Base-by-base conservation (phyloP, 2,329 filamentous ascomycete species). In the Venturia asperata region DNA sequence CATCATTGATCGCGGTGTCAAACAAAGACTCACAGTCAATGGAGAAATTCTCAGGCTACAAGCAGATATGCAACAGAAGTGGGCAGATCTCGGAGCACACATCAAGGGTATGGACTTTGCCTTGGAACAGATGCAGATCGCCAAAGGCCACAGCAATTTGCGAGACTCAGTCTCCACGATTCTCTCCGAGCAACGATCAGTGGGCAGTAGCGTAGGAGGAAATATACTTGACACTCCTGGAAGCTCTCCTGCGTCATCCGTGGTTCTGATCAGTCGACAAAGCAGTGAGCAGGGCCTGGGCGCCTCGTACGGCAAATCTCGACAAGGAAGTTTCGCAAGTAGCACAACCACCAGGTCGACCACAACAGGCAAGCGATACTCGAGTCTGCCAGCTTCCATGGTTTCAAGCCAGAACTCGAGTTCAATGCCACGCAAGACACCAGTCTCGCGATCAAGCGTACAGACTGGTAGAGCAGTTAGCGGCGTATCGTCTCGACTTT, bases 1-100 rank as follows among this genome's bases (percentile, higher is more conserved):
- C 47, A 95, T 97, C 73, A 97, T 97, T 62, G 91, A 97, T 70
- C 93, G 91, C 73, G 94, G 94, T n/a, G 89, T 97, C 71, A 90
- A 90, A 73, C 92, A 97, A 72, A 86, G 94, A n/a, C 81, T 97
- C 62, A 97, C 94, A 0, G 91, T 97, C 65, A 97, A 99, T 72
- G 94, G 94, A 56, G 94, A 97, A 76, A 94, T 97, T 68, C 77
- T 97, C 37, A 86, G 92, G 56, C 80, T 97, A 41, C 88, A 96
- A 71, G 85, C 86, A 7, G 92, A 97, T 71, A 89, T 97, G 79
- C 87, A 91, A 71, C 82, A 85, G n/a, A 87, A 88, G 70, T 95
- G 92, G 85, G 84, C 88, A 68, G 83, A 85, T 4, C 79, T 97
- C 63, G 91, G 92, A 72, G 82, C 83, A 17, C 85, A 90, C 68